phyloP scores from a whole-genome alignment of 2,329 filamentous ascomycete species.

The Geosmithia putterillii region DNA sequence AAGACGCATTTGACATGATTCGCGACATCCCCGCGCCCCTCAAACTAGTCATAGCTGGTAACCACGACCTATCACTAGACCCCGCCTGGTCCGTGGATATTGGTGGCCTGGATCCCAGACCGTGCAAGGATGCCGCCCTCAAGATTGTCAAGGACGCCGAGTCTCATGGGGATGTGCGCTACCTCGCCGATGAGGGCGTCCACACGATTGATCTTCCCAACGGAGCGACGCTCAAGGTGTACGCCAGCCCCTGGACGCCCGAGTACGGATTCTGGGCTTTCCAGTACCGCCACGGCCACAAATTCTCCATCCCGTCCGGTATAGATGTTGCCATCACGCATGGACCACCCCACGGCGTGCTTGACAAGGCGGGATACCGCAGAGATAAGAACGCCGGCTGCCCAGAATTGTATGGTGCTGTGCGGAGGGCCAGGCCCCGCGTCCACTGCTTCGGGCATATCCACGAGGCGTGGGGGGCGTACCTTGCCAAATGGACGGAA shows the following conservation, averaged over 20 bases:
- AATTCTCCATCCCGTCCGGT: constrained; percentile 18
- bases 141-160: constrained; percentile 23
- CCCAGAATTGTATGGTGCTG: constrained; percentile 27
- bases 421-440: constrained; percentile 27
- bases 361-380: constrained; percentile 27
- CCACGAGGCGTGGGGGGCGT: constrained; percentile 47
- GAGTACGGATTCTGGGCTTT: constrained; percentile 33
- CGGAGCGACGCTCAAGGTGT: constrained; percentile 34
- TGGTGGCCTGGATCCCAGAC: too few relatives aligned
- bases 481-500: constrained; percentile 35
- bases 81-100: constrained; percentile 5
- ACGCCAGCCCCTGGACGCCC: constrained; percentile 41
- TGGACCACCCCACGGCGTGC: constrained; percentile 37
- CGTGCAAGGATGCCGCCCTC: background rate
- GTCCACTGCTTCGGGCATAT: constrained; percentile 48
- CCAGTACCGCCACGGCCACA: constrained; percentile 31
- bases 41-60: constrained; percentile 42
- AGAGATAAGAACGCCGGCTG: constrained; percentile 24
- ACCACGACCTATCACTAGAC: constrained; percentile 37
- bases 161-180: constrained; percentile 24
- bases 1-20: constrained; percentile 26
- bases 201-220: constrained; percentile 34
- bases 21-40: constrained; percentile 29
- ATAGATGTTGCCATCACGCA: constrained; percentile 41
- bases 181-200: constrained; percentile 35